phyloP scores from a whole-genome alignment of 768 basidiomycete species.

The Kwoniella europaea region DNA sequence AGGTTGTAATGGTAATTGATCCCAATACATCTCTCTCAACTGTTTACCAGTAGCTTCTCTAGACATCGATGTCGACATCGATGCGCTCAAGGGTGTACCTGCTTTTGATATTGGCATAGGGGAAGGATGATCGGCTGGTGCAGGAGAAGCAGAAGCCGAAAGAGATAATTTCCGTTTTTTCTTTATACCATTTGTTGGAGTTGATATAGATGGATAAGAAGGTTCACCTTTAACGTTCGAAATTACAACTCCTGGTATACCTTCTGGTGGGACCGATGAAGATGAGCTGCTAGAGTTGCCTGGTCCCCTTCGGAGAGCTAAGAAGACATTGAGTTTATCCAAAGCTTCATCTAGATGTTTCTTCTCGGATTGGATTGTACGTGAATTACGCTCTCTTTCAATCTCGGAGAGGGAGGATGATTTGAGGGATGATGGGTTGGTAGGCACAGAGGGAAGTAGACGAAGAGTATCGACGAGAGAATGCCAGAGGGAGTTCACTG shows the following conservation, averaged over 20 bases:
- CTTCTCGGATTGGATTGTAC: slow-evolving; percentile 25
- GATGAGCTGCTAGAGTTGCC: neutral
- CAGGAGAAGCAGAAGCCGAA: slow-evolving; percentile 25
- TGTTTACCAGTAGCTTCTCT: slow-evolving; percentile 40
- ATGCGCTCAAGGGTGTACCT: neutral
- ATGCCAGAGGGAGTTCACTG: slow-evolving; percentile 48
- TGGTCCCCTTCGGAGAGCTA: slow-evolving; percentile 32
- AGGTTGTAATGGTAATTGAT: slow-evolving; percentile 58
- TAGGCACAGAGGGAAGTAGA: slow-evolving; percentile 33
- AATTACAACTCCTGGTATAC: neutral
- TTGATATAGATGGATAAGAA: neutral
- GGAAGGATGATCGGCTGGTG: slow-evolving; percentile 8
- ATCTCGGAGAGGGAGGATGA: neutral
- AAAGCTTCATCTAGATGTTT: slow-evolving; percentile 37
- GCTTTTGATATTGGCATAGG: too few species aligned
- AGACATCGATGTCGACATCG: slow-evolving; percentile 20
- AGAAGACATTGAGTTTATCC: slow-evolving; percentile 40
- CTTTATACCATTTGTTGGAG: slow-evolving; percentile 15
- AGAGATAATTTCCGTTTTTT: slow-evolving; percentile 29
- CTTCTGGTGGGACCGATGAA: neutral
- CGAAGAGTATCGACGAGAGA: slow-evolving; percentile 47
- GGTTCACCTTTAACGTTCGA: neutral
- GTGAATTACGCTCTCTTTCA: slow-evolving; percentile 18
- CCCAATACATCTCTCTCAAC: slow-evolving; percentile 46
- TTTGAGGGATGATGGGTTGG: slow-evolving; percentile 11